Evolutionary conservation across 1,284 basidiomycete species (phyloP), one percentile per base, ranked within the genome.

Genomic region (Leucoagaricus sp.): DNA sequence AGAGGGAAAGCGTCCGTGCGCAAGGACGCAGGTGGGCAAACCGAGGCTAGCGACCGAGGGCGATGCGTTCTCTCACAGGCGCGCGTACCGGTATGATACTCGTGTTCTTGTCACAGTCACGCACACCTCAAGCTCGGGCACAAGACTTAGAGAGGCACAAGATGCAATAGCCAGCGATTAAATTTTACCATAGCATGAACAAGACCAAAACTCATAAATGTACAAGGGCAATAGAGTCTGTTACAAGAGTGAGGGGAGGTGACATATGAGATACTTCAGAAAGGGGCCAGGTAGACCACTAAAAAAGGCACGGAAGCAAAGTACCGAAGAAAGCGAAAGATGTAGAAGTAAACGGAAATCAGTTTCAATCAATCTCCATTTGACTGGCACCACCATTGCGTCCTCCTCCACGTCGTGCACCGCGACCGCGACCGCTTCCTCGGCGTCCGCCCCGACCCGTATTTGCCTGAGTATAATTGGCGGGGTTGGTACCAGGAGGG

Each of bases 401-500:
- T 33, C 71, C 65, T 53, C 72, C 66, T 23, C 74, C 65, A 3
- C 74, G 67, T 33, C 70, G 63, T 26, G 72, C 65, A 10, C 73
- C 69, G 23, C 71, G 63, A 38, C 73, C 65, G 10, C 76, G 65
- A n/a, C 74, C 62, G 13, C 75, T 61, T 26, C 69, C 61, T 29
- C 75, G 69, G n/a, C 75, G 69, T 5, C 77, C 71, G 47, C 75
- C 75, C 6, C 73, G 71, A 25, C 67, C 63, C 44, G 71, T 69
- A 48, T 66, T 47, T 17, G 68, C 56, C 56, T 77, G 80, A 1
- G 68, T 67, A 65, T 88, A 84, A 5, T 82, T 80, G 33, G 77
- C 76, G 0, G 81, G 78, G 60, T 90, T 76, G 9, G 54, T 10
- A 10, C 88, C 87, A 26, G 89, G 89, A 0, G 88, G 88, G 28